phyloP scores from a whole-genome alignment of 345 rosid genomes.

The Fremontodendron californicum region DNA sequence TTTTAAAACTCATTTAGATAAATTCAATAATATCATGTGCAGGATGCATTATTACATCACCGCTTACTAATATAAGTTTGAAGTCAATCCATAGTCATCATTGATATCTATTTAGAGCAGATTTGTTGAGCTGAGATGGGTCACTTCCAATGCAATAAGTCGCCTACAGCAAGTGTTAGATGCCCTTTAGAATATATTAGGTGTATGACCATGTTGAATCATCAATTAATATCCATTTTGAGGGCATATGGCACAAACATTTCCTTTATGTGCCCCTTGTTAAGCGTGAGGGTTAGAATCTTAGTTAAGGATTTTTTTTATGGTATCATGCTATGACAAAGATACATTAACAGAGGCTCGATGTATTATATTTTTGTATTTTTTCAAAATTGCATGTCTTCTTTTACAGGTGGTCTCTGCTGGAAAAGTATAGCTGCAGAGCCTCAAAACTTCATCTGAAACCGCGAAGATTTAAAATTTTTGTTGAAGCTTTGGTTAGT shows the following conservation, averaged over 20 bases:
- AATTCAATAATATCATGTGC: background rate
- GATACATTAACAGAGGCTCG: background rate
- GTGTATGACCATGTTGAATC: background rate
- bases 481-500: constrained; percentile 96
- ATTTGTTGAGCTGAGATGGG: constrained; percentile 3
- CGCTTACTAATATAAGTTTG: background rate
- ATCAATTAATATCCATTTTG: background rate
- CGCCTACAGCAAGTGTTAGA: background rate
- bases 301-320: background rate
- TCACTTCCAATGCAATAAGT: background rate
- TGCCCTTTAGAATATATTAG: background rate
- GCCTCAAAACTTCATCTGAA: constrained; percentile 98
- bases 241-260: background rate
- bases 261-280: background rate
- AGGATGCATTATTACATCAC: background rate
- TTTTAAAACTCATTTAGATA: constrained; percentile 1
- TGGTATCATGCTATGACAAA: background rate
- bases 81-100: constrained; percentile 3
- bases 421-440: constrained; percentile 97
- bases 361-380: background rate
- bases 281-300: background rate
- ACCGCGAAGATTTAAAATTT: constrained; percentile 92
- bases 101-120: background rate
- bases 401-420: constrained; percentile 88
- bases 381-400: background rate